Percentiles rank a stretch among this genome's conserved stretches.
phyloP scores from a whole-genome alignment of 2,329 filamentous ascomycete species.

The Colletotrichum tabaci region DNA sequence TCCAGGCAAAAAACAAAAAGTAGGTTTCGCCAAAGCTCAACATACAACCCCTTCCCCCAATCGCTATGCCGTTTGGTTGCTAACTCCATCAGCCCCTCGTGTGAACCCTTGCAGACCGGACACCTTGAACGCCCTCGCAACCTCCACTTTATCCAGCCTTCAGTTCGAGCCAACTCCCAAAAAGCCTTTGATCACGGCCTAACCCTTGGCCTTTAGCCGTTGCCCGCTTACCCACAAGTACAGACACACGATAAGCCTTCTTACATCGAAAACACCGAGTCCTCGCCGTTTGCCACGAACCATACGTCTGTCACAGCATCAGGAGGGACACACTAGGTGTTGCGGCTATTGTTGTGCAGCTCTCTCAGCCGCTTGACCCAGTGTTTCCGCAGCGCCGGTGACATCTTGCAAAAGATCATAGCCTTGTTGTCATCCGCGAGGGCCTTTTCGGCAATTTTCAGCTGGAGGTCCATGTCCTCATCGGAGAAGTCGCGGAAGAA shows the following conservation, averaged over 20 bases:
- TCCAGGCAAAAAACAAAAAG: constrained; percentile 31
- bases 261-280: constrained; percentile 27
- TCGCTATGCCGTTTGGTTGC: constrained; percentile 43
- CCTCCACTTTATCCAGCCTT: constrained; percentile 31
- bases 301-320: not conserved
- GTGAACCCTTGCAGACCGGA: constrained; percentile 37
- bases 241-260: constrained; percentile 11
- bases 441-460: constrained; percentile 72
- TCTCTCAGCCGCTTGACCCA: constrained; percentile 70
- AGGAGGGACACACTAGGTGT: constrained; percentile 41
- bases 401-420: constrained; percentile 75
- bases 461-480: constrained; percentile 71
- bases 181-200: constrained; percentile 12
- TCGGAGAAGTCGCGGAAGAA: constrained; percentile 72
- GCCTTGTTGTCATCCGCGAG: constrained; percentile 73
- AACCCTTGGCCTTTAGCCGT: constrained; percentile 16
- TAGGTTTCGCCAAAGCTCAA: constrained; percentile 41
- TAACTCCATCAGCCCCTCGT: constrained; percentile 38
- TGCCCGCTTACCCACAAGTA: constrained; percentile 21
- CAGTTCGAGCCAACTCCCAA: constrained; percentile 26
- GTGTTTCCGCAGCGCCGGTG: constrained; percentile 64
- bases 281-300: constrained; percentile 10
- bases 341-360: constrained; percentile 52
- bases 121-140: constrained; percentile 41
- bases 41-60: constrained; percentile 21